Conservation (phyloP, 2,329 filamentous ascomycete genomes). For the Fusarium sulawesiense region DNA sequence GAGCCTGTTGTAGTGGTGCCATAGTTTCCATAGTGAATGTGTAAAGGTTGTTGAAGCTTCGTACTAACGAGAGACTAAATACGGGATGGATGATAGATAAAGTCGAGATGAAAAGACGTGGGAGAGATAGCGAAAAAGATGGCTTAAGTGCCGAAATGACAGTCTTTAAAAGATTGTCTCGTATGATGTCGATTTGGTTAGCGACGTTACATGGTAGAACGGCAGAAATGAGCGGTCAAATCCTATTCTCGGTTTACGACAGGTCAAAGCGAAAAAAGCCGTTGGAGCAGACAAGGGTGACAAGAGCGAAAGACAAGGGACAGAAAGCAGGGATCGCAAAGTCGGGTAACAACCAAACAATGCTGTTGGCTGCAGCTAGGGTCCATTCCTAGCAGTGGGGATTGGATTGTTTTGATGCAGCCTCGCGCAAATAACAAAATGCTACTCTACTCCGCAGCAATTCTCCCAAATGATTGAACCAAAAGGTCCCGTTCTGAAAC, state of each 20-base stretch:
- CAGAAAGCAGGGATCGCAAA: neutral
- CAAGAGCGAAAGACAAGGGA: neutral
- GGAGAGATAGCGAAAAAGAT: neutral
- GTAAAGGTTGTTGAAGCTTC: neutral
- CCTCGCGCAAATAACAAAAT: constrained; percentile 16
- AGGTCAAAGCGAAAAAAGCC: constrained; percentile 21
- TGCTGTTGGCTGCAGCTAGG: constrained; percentile 7
- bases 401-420: neutral
- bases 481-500: neutral
- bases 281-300: neutral
- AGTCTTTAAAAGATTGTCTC: constrained; percentile 15
- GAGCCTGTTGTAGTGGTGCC: constrained; percentile 17
- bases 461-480: neutral
- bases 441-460: constrained; percentile 13
- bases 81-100: neutral
- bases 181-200: constrained; percentile 20
- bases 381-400: neutral
- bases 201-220: constrained; percentile 25
- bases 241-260: constrained; percentile 13
- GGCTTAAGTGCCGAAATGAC: constrained; percentile 13
- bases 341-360: constrained; percentile 1
- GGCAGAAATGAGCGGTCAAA: constrained; percentile 33
- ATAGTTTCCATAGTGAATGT: constrained; percentile 32
- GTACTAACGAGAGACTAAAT: neutral
- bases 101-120: neutral